Evolutionary conservation across 129 eudicot species (phyloP).

Genomic region (Deinandra increscens): DNA sequence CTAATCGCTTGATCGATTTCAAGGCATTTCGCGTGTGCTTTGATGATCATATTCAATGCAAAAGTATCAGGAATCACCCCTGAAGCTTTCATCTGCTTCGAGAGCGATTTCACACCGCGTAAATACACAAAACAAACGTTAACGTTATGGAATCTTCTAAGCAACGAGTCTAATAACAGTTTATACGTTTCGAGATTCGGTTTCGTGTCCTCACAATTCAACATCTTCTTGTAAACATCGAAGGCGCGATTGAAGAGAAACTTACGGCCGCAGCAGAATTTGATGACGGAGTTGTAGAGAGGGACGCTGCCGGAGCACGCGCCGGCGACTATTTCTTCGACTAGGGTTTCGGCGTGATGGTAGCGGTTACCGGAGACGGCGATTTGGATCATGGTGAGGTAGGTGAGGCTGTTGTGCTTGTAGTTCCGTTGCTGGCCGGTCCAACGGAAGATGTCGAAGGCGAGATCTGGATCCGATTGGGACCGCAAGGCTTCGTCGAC

Average conservation of each 20-base stretch:
- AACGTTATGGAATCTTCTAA: slow-evolving; percentile 59
- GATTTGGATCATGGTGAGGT: slow-evolving; percentile 69
- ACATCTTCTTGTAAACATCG: slow-evolving; percentile 73
- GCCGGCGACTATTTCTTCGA: slow-evolving; percentile 74
- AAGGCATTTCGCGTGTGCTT: slow-evolving; percentile 66
- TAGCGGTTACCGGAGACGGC: slow-evolving; percentile 47
- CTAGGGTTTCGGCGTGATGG: slow-evolving; percentile 59
- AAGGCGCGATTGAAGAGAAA: slow-evolving; percentile 65
- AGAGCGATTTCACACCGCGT: slow-evolving; percentile 58
- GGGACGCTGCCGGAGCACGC: slow-evolving; percentile 56
- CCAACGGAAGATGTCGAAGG: slow-evolving; percentile 90
- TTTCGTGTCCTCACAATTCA: slow-evolving; percentile 40
- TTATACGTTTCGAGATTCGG: slow-evolving; percentile 72
- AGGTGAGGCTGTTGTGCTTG: slow-evolving; percentile 67
- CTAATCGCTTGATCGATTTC: slow-evolving; percentile 70
- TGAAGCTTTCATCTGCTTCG: slow-evolving; percentile 73
- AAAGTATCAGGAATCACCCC: slow-evolving; percentile 80
- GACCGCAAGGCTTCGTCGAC: slow-evolving; percentile 58
- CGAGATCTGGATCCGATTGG: slow-evolving; percentile 81
- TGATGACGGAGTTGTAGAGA: slow-evolving; percentile 63
- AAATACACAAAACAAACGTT: slow-evolving; percentile 69
- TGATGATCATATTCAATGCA: slow-evolving; percentile 67
- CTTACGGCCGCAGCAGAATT: slow-evolving; percentile 67
- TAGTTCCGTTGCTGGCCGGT: slow-evolving; percentile 74
- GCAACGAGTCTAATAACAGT: slow-evolving; percentile 47